Conservation (phyloP, 2,329 filamentous ascomycete species). For the Huntiella abstrusa region DNA sequence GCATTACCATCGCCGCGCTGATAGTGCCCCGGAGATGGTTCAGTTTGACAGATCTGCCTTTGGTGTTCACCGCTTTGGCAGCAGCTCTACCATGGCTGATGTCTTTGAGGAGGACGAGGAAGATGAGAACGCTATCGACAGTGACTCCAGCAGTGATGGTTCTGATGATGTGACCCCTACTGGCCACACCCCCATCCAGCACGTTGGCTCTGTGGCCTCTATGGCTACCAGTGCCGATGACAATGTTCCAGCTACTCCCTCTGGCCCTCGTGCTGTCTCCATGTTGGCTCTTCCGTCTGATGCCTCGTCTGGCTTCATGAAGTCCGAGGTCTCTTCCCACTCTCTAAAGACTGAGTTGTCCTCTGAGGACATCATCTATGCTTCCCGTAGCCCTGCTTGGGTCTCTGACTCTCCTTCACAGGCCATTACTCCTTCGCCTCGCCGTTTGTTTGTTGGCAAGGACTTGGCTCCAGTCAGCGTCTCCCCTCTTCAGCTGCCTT, state of each 20-base stretch:
- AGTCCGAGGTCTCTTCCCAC: conserved; percentile 29
- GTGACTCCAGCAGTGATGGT: conserved; percentile 10
- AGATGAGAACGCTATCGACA: conserved; percentile 19
- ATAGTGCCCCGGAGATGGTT: conserved; percentile 62
- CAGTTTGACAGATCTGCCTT: conserved; percentile 47
- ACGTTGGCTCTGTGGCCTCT: conserved; percentile 7
- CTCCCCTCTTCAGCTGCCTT: conserved; percentile 25
- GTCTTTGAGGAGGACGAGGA: conserved; percentile 65
- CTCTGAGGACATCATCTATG: conserved; percentile 28
- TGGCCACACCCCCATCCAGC: conserved; percentile 7
- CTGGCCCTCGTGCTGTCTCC: conserved; percentile 5
- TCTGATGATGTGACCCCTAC: conserved; percentile 10
- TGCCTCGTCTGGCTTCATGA: conserved; percentile 16
- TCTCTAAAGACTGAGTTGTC: conserved; percentile 23
- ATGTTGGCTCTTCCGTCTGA: conserved; percentile 8
- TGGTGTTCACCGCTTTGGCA: conserved; percentile 42
- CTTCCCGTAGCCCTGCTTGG: conserved; percentile 14
- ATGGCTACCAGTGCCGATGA: conserved; percentile 10
- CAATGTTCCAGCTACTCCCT: conserved; percentile 11
- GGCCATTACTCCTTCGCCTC: conserved; percentile 27
- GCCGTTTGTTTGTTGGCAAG: conserved; percentile 22
- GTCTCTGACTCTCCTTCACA: conserved; percentile 18
- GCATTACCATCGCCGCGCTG: conserved; percentile 60
- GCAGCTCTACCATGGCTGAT: conserved; percentile 61
- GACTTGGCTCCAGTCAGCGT: conserved; percentile 34